phyloP scores from a whole-genome alignment of 768 basidiomycete genomes.

The Pisolithus microcarpus region DNA sequence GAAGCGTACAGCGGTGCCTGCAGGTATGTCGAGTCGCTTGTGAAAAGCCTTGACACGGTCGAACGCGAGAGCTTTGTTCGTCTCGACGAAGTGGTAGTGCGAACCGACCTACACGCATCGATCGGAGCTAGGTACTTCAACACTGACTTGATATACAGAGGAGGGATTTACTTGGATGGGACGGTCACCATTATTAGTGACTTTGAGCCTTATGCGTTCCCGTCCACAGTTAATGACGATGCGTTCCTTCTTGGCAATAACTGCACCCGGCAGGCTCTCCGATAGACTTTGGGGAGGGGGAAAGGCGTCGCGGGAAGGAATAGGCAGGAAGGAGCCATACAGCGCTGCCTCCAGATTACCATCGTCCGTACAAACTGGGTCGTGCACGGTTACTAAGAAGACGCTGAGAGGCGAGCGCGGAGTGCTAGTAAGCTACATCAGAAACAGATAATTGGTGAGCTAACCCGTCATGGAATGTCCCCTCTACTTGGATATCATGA shows the following conservation, averaged over 20 bases:
- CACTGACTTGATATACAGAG: background rate
- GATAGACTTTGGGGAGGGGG: slow-evolving; percentile 42
- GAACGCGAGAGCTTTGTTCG: slow-evolving; percentile 73
- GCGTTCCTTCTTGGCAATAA: slow-evolving; percentile 56
- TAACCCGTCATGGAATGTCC: slow-evolving; percentile 83
- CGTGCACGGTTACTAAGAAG: slow-evolving; percentile 96
- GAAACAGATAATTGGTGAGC: slow-evolving; percentile 11
- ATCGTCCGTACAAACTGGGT: slow-evolving; percentile 81
- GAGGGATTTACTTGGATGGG: slow-evolving; percentile 70
- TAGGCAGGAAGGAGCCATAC: slow-evolving; percentile 90
- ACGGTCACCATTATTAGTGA: slow-evolving; percentile 88
- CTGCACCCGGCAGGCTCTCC: slow-evolving; percentile 64
- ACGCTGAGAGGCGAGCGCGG: slow-evolving; percentile 29
- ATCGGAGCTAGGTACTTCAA: no score
- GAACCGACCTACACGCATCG: slow-evolving; percentile 64
- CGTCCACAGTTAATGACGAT: slow-evolving; percentile 76
- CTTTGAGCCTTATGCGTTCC: slow-evolving; percentile 58
- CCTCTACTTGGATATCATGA: slow-evolving; percentile 90
- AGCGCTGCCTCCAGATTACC: slow-evolving; percentile 79
- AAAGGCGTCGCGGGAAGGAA: slow-evolving; percentile 63
- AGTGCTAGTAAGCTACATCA: background rate
- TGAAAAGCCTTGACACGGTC: slow-evolving; percentile 78
- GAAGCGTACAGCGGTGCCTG: slow-evolving; percentile 94
- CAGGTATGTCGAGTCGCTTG: slow-evolving; percentile 84
- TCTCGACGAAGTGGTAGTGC: slow-evolving; percentile 92